Conservation (phyloP, 2,329 filamentous ascomycete species). For the Pseudofabraea citricarpa region DNA sequence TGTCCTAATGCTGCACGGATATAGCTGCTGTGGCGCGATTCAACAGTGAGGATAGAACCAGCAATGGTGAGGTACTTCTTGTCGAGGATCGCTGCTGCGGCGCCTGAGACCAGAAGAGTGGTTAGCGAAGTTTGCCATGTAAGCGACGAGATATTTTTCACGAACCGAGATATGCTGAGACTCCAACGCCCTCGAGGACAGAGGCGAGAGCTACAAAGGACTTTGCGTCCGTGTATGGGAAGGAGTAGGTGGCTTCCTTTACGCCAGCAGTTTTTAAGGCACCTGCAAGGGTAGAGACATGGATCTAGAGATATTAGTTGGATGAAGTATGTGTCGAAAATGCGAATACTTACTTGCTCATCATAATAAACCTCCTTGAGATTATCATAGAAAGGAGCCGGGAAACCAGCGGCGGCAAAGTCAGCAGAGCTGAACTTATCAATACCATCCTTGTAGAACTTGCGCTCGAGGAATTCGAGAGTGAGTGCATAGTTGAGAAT, state of each 20-base stretch:
- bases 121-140: too few species aligned
- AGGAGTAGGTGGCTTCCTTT: slow-evolving; percentile 50
- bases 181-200: slow-evolving; percentile 53
- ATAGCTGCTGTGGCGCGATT: slow-evolving; percentile 59
- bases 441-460: slow-evolving; percentile 58
- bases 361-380: slow-evolving; percentile 49
- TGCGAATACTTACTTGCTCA: slow-evolving; percentile 50
- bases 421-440: slow-evolving; percentile 48
- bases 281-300: slow-evolving; percentile 51
- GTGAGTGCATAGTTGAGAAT: slow-evolving; percentile 44
- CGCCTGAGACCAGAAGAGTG: too few species aligned
- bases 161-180: slow-evolving; percentile 53
- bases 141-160: too few species aligned
- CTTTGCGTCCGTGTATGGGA: slow-evolving; percentile 41
- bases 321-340: slow-evolving; percentile 45
- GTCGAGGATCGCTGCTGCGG: background rate
- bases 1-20: slow-evolving; percentile 44
- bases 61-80: slow-evolving; percentile 54
- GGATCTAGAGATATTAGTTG: slow-evolving; percentile 60
- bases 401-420: slow-evolving; percentile 47
- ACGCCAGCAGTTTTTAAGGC: slow-evolving; percentile 45
- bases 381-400: slow-evolving; percentile 50
- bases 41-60: slow-evolving; percentile 56
- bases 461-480: slow-evolving; percentile 54
- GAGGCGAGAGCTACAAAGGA: slow-evolving; percentile 47